Conservation (phyloP, 306 rosid genomes). For the Mimosa pudica region DNA sequence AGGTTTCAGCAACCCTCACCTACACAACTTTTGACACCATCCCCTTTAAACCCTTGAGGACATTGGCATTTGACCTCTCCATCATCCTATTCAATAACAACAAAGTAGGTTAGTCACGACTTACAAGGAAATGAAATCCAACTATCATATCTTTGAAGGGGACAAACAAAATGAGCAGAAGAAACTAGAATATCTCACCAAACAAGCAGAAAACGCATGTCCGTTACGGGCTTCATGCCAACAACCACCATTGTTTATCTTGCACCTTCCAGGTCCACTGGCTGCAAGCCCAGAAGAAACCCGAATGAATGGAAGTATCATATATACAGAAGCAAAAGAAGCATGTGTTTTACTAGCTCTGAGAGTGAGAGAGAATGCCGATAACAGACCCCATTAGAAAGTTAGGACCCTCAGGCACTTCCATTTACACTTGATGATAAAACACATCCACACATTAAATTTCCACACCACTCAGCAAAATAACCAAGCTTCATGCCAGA, state of each 20-base stretch:
- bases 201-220: conserved; percentile 87
- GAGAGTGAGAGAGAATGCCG: neutral
- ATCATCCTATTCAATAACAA: conserved; percentile 55
- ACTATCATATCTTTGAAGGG: neutral
- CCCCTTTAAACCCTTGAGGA: conserved; percentile 83
- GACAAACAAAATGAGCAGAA: neutral
- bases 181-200: neutral
- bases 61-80: conserved; percentile 76
- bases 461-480: neutral
- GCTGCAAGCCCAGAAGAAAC: conserved; percentile 59
- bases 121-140: neutral
- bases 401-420: neutral
- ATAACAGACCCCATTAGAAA: neutral
- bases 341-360: neutral
- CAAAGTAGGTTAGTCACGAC: conserved; percentile 8
- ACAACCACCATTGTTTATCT: conserved; percentile 95
- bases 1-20: conserved; percentile 50
- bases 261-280: conserved; percentile 97
- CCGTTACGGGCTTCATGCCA: conserved; percentile 90
- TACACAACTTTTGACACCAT: conserved; percentile 75
- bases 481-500: neutral
- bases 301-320: neutral
- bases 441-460: conserved; percentile 3
- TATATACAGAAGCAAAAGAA: neutral
- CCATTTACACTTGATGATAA: neutral